These are phyloP conservation scores for Triticum monococcum DNA, from an alignment of 176 grass and related monocot species.

Conservation along the genomic window DNA sequence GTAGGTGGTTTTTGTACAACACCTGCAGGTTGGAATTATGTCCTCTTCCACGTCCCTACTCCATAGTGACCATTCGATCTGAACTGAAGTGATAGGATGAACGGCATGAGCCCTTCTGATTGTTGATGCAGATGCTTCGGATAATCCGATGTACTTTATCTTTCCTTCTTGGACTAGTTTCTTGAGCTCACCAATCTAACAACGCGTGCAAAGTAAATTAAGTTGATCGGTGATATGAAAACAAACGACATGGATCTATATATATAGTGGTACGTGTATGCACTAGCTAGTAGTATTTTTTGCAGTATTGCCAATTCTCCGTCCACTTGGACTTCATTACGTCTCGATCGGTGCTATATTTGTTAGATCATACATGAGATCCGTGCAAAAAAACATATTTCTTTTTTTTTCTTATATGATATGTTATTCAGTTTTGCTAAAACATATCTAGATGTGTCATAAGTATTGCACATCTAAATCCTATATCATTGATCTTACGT, in stretches of 20 bases:
- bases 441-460: no score
- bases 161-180: conserved; percentile 72
- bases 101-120: conserved; percentile 69
- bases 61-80: conserved; percentile 71
- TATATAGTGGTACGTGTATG: no score
- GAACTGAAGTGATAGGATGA: conserved; percentile 56
- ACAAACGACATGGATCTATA: not conserved
- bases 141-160: conserved; percentile 70
- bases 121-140: conserved; percentile 54
- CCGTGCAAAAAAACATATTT: no score
- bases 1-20: not conserved
- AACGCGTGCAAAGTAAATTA: not conserved
- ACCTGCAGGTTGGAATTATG: conserved; percentile 61
- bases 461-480: no score
- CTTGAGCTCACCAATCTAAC: conserved; percentile 63
- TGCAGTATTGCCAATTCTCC: no score
- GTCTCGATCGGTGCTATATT: no score
- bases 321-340: no score
- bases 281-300: no score
- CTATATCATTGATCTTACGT: no score
- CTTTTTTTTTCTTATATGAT: no score
- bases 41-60: conserved; percentile 55
- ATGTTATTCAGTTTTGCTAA: no score
- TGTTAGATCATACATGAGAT: no score
- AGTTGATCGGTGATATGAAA: not conserved